Conservation (phyloP, 2,329 filamentous ascomycete species). For the Phialocephala sp. region DNA sequence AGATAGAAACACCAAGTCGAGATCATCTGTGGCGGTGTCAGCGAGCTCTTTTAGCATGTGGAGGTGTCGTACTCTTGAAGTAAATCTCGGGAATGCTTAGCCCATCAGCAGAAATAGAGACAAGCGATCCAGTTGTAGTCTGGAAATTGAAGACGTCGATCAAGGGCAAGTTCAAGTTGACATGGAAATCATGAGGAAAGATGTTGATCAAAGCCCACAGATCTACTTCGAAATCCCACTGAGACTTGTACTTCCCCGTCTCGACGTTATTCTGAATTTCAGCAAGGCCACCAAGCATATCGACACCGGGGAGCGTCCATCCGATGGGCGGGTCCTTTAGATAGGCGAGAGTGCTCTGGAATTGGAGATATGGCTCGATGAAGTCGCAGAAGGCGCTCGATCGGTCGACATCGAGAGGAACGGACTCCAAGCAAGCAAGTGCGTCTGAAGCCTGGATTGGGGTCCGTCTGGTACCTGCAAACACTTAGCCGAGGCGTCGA, state of each 20-base stretch:
- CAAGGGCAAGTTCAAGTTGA: conserved; percentile 54
- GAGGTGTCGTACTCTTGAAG: conserved; percentile 8
- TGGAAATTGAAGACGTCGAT: conserved; percentile 50
- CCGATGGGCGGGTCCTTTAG: conserved; percentile 35
- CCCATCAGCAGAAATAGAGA: conserved; percentile 65
- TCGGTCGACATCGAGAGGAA: conserved; percentile 6
- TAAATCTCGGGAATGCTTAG: conserved; percentile 61
- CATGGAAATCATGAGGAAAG: conserved; percentile 63
- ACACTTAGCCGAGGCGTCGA: not conserved
- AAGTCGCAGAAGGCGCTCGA: conserved; percentile 1
- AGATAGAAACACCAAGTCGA: conserved; percentile 12
- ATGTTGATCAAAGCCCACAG: conserved; percentile 46
- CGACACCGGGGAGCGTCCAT: conserved; percentile 25
- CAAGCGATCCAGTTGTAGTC: conserved; percentile 44
- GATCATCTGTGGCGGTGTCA: conserved; percentile 20
- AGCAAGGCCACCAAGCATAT: conserved; percentile 28
- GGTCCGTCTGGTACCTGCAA: not conserved
- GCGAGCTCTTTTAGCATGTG: too few relatives aligned
- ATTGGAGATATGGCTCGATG: conserved; percentile 16
- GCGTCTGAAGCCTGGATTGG: not conserved
- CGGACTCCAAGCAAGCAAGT: not conserved
- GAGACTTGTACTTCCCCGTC: conserved; percentile 21
- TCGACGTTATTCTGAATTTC: conserved; percentile 24
- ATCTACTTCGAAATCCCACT: conserved; percentile 33
- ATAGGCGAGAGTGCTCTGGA: conserved; percentile 26